Evolutionary conservation across 176 grass and related monocot species (phyloP).

Genomic region (Thinopyrum elongatum): DNA sequence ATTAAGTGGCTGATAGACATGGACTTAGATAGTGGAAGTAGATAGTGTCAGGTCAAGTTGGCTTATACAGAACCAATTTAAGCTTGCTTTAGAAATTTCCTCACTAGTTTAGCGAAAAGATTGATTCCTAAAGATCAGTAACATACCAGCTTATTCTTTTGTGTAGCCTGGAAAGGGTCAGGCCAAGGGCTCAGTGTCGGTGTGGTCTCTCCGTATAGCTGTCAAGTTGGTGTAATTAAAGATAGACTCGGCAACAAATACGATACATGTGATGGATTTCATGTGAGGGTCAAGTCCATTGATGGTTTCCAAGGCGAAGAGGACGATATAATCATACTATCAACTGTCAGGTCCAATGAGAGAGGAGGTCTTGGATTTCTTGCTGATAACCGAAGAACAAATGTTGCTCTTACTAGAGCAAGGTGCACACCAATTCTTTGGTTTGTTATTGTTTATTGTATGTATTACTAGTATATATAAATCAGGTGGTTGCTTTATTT

Average conservation of each 20-base stretch:
- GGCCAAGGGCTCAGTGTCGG: conserved; percentile 37
- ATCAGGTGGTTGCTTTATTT: conserved; percentile 4
- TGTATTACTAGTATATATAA: background rate
- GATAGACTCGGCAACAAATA: conserved; percentile 49
- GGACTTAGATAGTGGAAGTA: too few species aligned
- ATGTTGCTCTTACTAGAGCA: conserved; percentile 89
- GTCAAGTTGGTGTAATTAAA: conserved; percentile 56
- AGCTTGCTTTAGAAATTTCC: background rate
- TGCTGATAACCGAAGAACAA: conserved; percentile 56
- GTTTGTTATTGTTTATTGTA: background rate
- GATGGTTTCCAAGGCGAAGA: conserved; percentile 83
- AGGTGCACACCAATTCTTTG: conserved; percentile 42
- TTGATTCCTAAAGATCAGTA: background rate
- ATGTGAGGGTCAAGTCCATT: conserved; percentile 62
- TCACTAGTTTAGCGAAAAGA: background rate
- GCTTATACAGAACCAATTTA: background rate
- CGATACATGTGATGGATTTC: conserved; percentile 37
- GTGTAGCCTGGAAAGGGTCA: conserved; percentile 43
- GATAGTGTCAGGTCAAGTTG: background rate
- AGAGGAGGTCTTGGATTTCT: conserved; percentile 65
- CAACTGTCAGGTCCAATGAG: conserved; percentile 60
- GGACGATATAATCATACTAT: conserved; percentile 79
- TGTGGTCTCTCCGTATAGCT: conserved; percentile 68
- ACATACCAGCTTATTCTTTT: background rate
- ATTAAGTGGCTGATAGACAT: background rate